Base-by-base conservation (phyloP, 495 filamentous ascomycete species). In the Aspergillus steynii region DNA sequence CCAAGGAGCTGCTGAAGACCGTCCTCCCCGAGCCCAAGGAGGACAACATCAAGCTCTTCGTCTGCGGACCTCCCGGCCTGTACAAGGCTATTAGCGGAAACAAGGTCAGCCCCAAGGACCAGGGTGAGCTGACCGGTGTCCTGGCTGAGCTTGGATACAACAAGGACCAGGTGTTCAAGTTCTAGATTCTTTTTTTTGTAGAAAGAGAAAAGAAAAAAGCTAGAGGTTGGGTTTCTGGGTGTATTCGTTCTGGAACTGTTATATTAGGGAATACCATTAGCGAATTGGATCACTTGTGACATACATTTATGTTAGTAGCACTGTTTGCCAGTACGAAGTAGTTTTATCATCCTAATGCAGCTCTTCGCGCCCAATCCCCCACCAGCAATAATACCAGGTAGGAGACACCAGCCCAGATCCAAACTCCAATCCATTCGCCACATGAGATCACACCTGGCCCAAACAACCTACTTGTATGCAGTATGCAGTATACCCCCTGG, bases 151-250 rank as follows among this genome's bases (percentile, higher is more conserved):
- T 99, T 55, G 95, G 95, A 20, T 99, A 97, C 80, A 83, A 68
- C 58, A 82, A 91, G 78, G 95, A 97, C 50, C 96, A 99, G 82
- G 96, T 99, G 29, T 98, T 90, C 82, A 99, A 99, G 83, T 99
- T 99, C 74, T 99, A 90, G 68, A 75, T 49, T 20, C 5, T n/a
- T 32, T 27, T 10, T 52, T 31, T 54, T 25, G 61, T 62, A 74
- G 55, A 66, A 55, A 70, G 65, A 53, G 57, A 45, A 56, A 29
- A 49, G 32, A 31, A 52, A 48, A 53, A 53, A 47, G n/a, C 60
- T 52, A 55, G 34, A 55, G n/a, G 32, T 42, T 12, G 37, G 14
- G 12, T 42, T 34, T 34, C 31, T 42, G 37, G 37, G 14, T 42
- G 10, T 42, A 42, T 42, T 42, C 37, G 9, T 42, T 42, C 37